Evolutionary conservation across 768 basidiomycete species (phyloP).

Genomic region (Lyophyllum atratum): DNA sequence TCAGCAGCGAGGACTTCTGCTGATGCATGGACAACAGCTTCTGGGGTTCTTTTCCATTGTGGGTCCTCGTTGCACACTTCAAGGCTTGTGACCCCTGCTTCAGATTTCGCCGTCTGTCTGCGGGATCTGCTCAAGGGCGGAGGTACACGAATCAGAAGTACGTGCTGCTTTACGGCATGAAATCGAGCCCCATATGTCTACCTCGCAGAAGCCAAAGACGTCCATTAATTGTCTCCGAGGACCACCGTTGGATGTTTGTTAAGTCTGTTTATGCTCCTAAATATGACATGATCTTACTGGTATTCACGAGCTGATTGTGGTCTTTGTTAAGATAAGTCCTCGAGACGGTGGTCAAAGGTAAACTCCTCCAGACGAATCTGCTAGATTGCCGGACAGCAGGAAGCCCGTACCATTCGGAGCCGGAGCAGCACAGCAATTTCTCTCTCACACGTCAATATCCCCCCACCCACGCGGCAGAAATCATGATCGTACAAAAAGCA

Average conservation of each 20-base stretch:
- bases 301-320: neutral
- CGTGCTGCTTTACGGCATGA: neutral
- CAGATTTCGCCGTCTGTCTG: slow-evolving; percentile 1
- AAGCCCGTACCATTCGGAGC: slow-evolving; percentile 13
- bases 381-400: slow-evolving; percentile 4
- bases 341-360: neutral
- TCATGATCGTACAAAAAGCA: slow-evolving; percentile 8
- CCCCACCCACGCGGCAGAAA: slow-evolving; percentile 7
- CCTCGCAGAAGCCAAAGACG: neutral
- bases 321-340: neutral
- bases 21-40: slow-evolving; percentile 9
- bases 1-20: neutral
- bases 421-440: slow-evolving; percentile 5
- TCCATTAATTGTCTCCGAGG: neutral
- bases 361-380: neutral
- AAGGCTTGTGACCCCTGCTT: slow-evolving; percentile 6
- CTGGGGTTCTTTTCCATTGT: slow-evolving; percentile 4
- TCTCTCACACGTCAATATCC: slow-evolving; percentile 14
- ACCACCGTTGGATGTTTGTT: neutral
- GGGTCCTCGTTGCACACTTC: neutral
- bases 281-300: neutral
- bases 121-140: neutral
- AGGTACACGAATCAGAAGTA: neutral
- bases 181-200: neutral
- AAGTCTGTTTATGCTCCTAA: neutral